phyloP scores from a whole-genome alignment of 805 yeast genomes.

The Jamesozyma hellenica region DNA sequence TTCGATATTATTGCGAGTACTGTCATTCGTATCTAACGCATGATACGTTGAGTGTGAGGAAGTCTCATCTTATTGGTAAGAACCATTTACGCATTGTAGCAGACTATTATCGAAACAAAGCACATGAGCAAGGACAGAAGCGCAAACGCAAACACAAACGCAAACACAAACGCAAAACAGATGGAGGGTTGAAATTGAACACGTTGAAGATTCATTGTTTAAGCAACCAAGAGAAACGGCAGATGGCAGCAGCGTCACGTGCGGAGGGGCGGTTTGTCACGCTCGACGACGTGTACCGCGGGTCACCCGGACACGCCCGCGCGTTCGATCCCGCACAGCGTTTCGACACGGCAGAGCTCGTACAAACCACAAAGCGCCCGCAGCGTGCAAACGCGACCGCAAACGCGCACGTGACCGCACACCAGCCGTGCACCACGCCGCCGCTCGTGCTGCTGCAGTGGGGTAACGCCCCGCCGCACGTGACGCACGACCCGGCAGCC shows the following conservation, averaged over 20 bases:
- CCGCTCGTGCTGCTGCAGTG: constrained; percentile 8
- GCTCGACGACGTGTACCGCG: constrained; percentile 12
- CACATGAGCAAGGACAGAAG: constrained; percentile 18
- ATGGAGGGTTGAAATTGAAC: too few species aligned
- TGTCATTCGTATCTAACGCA: constrained; percentile 78
- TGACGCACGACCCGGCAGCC: not conserved
- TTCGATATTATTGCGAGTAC: constrained; percentile 73
- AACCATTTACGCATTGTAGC: constrained; percentile 65
- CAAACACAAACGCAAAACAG: not conserved
- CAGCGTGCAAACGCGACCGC: constrained; percentile 20
- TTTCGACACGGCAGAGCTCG: constrained; percentile 22
- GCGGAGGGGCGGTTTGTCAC: not conserved
- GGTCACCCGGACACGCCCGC: constrained; percentile 26
- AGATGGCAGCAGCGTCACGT: too few species aligned
- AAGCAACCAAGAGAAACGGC: constrained; percentile 17
- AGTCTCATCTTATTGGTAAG: constrained; percentile 67
- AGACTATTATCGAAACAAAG: constrained; percentile 54
- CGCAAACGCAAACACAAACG: not conserved
- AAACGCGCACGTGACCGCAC: not conserved
- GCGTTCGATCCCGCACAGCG: constrained; percentile 20
- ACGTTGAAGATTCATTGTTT: constrained; percentile 2
- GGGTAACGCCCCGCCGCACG: constrained; percentile 10
- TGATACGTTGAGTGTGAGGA: constrained; percentile 78
- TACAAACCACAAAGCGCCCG: constrained; percentile 16
- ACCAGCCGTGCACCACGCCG: not conserved